These are phyloP conservation scores for Suhomyces wounanorum DNA, from an alignment of 1,139 yeast species.

Conservation along the genomic window DNA sequence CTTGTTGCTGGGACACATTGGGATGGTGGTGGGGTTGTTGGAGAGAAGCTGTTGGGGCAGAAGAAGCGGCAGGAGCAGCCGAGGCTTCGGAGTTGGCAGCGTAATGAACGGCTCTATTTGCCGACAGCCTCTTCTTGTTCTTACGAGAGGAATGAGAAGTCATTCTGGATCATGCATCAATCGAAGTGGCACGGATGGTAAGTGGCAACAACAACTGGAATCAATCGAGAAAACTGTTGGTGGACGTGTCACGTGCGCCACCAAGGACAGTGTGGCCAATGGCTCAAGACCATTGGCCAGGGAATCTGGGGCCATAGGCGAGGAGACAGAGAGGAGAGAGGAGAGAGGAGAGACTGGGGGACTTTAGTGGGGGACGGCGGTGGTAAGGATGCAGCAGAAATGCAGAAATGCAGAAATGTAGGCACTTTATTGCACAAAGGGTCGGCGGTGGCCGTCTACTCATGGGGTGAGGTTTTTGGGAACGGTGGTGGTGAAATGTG, in stretches of 20 bases:
- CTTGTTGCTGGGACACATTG: neutral
- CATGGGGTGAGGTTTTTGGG: too few relatives aligned
- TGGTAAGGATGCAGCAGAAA: too few relatives aligned
- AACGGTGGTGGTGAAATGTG: too few relatives aligned
- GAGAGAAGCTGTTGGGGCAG: neutral
- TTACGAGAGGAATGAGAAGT: constrained; percentile 7
- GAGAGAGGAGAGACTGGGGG: too few relatives aligned
- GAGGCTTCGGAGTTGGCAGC: neutral
- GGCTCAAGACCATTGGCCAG: neutral
- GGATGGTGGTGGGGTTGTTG: neutral
- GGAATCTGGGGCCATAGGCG: neutral
- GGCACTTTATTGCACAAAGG: too few relatives aligned
- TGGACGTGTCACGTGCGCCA: neutral
- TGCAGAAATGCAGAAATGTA: too few relatives aligned
- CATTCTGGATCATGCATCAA: constrained; percentile 6
- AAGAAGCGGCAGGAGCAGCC: neutral
- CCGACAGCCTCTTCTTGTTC: constrained; percentile 9
- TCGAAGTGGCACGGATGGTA: neutral
- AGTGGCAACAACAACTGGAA: neutral
- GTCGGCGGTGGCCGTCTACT: too few relatives aligned
- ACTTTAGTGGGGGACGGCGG: too few relatives aligned
- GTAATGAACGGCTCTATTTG: constrained; percentile 9
- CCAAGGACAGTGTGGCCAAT: too few relatives aligned
- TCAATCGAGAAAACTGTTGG: neutral
- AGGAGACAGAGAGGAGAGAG: neutral